Base-by-base conservation (phyloP, 768 basidiomycete genomes). In the Heimioporus sp. region DNA sequence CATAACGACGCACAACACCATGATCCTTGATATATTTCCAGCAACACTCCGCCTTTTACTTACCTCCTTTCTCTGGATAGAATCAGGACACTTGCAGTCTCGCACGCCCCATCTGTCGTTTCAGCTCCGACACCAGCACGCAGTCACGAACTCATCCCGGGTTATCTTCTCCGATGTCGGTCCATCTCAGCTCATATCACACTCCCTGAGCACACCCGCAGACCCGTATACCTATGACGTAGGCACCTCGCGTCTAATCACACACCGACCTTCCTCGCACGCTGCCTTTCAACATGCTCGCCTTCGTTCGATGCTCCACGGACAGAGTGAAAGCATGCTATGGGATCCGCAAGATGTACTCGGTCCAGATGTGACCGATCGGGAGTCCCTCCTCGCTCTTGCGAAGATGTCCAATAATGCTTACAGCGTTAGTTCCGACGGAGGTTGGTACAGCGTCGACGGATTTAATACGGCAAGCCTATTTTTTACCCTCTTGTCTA, bases 361-460 rank as follows among this genome's bases (percentile, higher is more conserved):
- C 6, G 85, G 79, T 1, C 95, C 95, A 2, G 86, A 97, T 61
- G 78, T 89, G 5, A 73, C 74, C 16, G 82, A 85, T 60, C 80
- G 88, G 32, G 79, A 85, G 59, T 87, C 91, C 1, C 68, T 98
- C 8, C 76, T 85, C 12, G 72, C 81, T 24, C 76, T 98, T 15
- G 93, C 90, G 17, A 92, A 89, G 80, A 98, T 98, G 90, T 82
- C 88, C 11, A 82, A 76, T 51, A 92, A 97, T 64, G 85, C 94
- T 3, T 98, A 98, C 64, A 69, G 71, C 4, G 67, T 75, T 15
- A 76, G 71, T 4, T 72, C 71, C 3, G 76, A 80, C 30, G 69
- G 66, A 24, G 76, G 72, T 10, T 98, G 94, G 94, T 95, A 91
- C 61, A 78, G 79, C 19, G 55, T 91, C 12, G 77, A 77, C 0